phyloP scores from a whole-genome alignment of 2,329 filamentous ascomycete species.

The Emergomyces pasteurianus region DNA sequence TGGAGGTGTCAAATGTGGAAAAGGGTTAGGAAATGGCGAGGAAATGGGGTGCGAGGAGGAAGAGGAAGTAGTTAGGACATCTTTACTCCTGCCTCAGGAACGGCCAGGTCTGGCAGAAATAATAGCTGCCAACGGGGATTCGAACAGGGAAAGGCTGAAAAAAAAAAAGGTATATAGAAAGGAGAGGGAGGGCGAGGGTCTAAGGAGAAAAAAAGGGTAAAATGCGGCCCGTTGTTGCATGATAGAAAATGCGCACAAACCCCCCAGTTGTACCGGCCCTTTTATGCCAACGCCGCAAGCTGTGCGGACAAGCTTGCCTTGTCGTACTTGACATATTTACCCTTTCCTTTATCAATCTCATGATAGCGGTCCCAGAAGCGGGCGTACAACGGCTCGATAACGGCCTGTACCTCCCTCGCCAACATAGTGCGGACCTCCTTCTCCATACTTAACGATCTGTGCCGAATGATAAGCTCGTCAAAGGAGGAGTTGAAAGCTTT shows the following conservation, averaged over 20 bases:
- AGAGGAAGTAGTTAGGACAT: background rate
- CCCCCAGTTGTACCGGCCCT: background rate
- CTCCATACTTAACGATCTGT: slow-evolving; percentile 83
- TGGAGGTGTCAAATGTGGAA: background rate
- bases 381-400: slow-evolving; percentile 88
- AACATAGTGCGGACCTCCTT: slow-evolving; percentile 72
- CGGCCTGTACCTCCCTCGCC: slow-evolving; percentile 72
- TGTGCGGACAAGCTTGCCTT: slow-evolving; percentile 63
- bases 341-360: slow-evolving; percentile 93
- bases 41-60: background rate
- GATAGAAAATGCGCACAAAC: background rate
- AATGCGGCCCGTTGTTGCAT: too few relatives aligned
- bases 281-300: slow-evolving; percentile 27
- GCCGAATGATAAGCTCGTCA: slow-evolving; percentile 72
- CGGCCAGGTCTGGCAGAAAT: background rate
- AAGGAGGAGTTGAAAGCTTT: slow-evolving; percentile 80
- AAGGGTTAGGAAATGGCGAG: background rate
- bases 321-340: slow-evolving; percentile 97
- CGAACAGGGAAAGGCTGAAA: background rate
- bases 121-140: background rate
- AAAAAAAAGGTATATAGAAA: too few relatives aligned
- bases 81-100: background rate
- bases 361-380: slow-evolving; percentile 97
- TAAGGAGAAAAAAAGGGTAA: too few relatives aligned
- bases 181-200: too few relatives aligned